Evolutionary conservation across 2,329 filamentous ascomycete species (phyloP).

Genomic region (Ceratocystis papillata): DNA sequence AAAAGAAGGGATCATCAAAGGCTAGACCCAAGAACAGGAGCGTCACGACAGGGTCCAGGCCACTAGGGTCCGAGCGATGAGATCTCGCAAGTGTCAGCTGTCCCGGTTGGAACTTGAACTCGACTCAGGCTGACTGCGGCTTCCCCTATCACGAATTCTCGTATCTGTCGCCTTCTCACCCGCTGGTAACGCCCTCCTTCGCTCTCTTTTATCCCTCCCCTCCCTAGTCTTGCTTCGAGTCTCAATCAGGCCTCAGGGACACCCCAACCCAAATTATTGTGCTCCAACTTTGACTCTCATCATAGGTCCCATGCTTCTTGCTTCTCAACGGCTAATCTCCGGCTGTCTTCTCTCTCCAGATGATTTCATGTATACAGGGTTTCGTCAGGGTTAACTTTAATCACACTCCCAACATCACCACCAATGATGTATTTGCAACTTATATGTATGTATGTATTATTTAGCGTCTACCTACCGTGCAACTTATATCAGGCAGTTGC

Average conservation of each 20-base stretch:
- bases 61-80: background rate
- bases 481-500: background rate
- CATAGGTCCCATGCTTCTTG: background rate
- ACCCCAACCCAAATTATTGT: too few species aligned
- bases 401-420: background rate
- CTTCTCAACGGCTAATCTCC: background rate
- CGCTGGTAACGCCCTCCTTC: too few species aligned
- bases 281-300: too few species aligned
- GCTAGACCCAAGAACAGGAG: slow-evolving; percentile 1
- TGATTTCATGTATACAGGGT: background rate
- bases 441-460: too few species aligned
- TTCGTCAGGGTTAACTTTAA: slow-evolving; percentile 1
- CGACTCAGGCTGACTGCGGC: background rate
- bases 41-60: slow-evolving; percentile 2
- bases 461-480: too few species aligned
- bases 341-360: background rate
- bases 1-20: background rate
- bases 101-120: too few species aligned
- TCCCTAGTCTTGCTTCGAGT: too few species aligned
- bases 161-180: too few species aligned
- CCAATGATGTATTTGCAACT: background rate
- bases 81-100: background rate
- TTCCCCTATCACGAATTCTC: background rate
- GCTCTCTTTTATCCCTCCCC: too few species aligned
- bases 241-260: too few species aligned